These are phyloP conservation scores for Colletotrichum sp. DNA, from an alignment of 2,329 filamentous ascomycete genomes.

Conservation along the genomic window DNA sequence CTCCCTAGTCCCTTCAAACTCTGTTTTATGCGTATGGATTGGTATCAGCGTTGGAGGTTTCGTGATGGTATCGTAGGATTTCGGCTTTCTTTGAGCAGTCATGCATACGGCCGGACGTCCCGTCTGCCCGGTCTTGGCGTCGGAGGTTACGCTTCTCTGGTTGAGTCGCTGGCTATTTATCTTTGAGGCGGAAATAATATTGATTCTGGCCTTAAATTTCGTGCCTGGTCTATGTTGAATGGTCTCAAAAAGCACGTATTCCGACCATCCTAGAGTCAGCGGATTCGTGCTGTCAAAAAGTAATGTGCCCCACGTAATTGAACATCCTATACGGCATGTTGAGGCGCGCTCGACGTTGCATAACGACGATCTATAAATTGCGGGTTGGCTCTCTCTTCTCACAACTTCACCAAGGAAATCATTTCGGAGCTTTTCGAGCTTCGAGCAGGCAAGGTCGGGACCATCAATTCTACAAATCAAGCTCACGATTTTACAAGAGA, in stretches of 20 bases:
- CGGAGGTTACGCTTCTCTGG: not conserved
- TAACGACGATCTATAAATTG: not conserved
- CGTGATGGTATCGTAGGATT: not conserved
- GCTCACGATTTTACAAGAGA: not conserved
- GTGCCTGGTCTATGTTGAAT: not conserved
- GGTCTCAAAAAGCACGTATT: not conserved
- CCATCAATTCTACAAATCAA: not conserved
- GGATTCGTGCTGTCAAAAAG: not conserved
- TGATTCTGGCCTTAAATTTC: not conserved
- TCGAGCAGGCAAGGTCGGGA: not conserved
- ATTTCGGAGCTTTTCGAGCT: too few species aligned
- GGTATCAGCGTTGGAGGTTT: not conserved
- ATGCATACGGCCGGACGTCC: not conserved
- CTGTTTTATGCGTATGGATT: not conserved
- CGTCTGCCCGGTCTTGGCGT: not conserved
- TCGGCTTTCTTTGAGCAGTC: not conserved
- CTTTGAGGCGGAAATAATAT: not conserved
- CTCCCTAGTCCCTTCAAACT: not conserved
- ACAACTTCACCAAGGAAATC: not conserved
- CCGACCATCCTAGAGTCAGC: not conserved
- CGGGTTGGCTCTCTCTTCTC: fast-evolving
- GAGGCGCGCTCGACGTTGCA: not conserved
- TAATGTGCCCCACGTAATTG: not conserved
- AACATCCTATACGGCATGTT: not conserved
- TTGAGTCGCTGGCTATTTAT: not conserved